phyloP scores from a whole-genome alignment of 768 basidiomycete species.

The Gymnopilus dilepis region DNA sequence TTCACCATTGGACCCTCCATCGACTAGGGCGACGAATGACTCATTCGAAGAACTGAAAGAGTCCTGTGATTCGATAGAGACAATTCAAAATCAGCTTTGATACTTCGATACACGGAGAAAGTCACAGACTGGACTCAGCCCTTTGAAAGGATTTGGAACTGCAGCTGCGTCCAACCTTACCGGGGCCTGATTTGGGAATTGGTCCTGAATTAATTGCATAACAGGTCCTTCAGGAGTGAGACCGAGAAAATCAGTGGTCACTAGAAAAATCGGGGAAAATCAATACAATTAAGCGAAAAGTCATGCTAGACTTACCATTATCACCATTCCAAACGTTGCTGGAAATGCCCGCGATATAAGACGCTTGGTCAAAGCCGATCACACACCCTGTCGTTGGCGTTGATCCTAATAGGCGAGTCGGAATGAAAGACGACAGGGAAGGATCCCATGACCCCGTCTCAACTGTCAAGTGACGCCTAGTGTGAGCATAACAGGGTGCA shows the following conservation, averaged over 20 bases:
- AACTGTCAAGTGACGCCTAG: neutral
- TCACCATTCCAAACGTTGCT: slow-evolving; percentile 16
- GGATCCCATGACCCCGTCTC: slow-evolving; percentile 20
- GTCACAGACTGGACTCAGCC: slow-evolving; percentile 7
- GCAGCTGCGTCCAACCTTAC: slow-evolving; percentile 14
- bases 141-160: slow-evolving; percentile 15
- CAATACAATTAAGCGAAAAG: neutral
- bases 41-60: slow-evolving; percentile 8
- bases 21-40: slow-evolving; percentile 16
- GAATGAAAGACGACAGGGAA: slow-evolving; percentile 11
- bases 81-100: neutral
- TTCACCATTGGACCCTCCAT: slow-evolving; percentile 18
- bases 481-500: neutral
- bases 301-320: neutral
- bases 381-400: slow-evolving; percentile 10
- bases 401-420: slow-evolving; percentile 11
- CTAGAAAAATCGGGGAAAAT: too few species aligned
- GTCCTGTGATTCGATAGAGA: neutral
- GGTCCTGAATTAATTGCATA: neutral
- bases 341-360: slow-evolving; percentile 12
- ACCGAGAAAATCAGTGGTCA: slow-evolving; percentile 2
- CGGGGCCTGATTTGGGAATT: slow-evolving; percentile 5
- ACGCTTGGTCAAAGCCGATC: slow-evolving; percentile 11
- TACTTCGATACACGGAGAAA: neutral
- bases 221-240: slow-evolving; percentile 6